Percentiles rank a stretch among this genome's conserved stretches.
Evolutionary conservation across 805 yeast genomes (phyloP).

Genomic region (Isabelozyma rhagii): DNA sequence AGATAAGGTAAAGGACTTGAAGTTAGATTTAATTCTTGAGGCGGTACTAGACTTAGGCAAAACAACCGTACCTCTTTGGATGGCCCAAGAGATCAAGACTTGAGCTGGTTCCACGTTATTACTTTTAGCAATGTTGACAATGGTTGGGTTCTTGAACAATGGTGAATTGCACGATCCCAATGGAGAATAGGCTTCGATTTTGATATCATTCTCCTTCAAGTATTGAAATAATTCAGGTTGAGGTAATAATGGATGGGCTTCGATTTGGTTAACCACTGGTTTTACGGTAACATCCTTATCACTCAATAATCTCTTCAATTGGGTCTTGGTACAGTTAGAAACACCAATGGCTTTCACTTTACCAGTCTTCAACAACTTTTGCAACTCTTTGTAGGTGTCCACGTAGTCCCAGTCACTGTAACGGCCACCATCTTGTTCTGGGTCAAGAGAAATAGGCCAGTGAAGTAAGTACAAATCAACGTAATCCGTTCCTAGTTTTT

Average conservation of each 20-base stretch:
- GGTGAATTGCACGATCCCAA: slow-evolving; percentile 37
- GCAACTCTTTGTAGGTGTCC: slow-evolving; percentile 43
- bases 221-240: slow-evolving; percentile 57
- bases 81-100: slow-evolving; percentile 38
- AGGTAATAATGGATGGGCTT: slow-evolving; percentile 39
- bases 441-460: slow-evolving; percentile 52
- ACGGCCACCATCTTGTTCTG: slow-evolving; percentile 6
- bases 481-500: slow-evolving; percentile 64
- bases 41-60: slow-evolving; percentile 38
- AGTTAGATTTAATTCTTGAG: slow-evolving; percentile 33
- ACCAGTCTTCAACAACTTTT: slow-evolving; percentile 21
- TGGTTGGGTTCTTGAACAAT: slow-evolving; percentile 27
- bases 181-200: slow-evolving; percentile 26
- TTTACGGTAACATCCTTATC: slow-evolving; percentile 31
- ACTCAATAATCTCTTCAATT: slow-evolving; percentile 43
- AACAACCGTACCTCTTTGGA: slow-evolving; percentile 36
- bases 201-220: slow-evolving; percentile 41
- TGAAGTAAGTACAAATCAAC: slow-evolving; percentile 74
- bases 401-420: slow-evolving; percentile 25
- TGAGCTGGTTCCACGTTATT: slow-evolving; percentile 30
- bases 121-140: slow-evolving; percentile 26
- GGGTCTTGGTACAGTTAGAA: slow-evolving; percentile 46
- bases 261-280: slow-evolving; percentile 56
- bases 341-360: slow-evolving; percentile 55
- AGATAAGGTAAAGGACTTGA: slow-evolving; percentile 31